Evolutionary conservation across 129 eudicot genomes (phyloP).

Genomic region (Smallanthus sonchifolius): DNA sequence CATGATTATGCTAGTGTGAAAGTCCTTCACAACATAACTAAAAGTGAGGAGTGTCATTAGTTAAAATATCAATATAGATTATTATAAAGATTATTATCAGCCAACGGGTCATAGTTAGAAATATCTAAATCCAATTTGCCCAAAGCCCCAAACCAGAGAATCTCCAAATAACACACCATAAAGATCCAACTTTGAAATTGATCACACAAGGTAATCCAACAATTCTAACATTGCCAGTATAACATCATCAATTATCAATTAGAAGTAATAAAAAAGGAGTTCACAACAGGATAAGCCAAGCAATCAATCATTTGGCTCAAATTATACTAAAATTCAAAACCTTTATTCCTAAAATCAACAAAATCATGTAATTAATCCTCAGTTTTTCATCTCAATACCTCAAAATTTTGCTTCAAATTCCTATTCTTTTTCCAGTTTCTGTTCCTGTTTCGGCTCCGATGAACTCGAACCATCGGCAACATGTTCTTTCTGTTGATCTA

Average conservation of each 20-base stretch:
- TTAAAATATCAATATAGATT: too few relatives aligned
- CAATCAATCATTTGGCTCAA: conserved; percentile 31
- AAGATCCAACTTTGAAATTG: background rate
- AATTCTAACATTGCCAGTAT: background rate
- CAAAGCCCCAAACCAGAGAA: background rate
- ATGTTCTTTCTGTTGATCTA: conserved; percentile 13
- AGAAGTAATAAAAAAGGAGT: background rate
- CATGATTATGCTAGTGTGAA: too few relatives aligned
- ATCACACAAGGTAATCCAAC: background rate
- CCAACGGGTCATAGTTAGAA: too few relatives aligned
- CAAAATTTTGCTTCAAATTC: conserved; percentile 2
- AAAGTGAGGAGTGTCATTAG: too few relatives aligned
- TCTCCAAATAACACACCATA: background rate
- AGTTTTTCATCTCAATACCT: conserved; percentile 19
- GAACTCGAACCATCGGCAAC: conserved; percentile 9
- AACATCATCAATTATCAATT: background rate
- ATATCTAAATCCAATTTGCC: too few relatives aligned
- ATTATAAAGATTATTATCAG: too few relatives aligned
- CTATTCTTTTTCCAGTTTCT: conserved; percentile 7
- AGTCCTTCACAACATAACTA: too few relatives aligned
- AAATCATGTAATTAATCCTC: conserved; percentile 10
- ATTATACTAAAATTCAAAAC: conserved; percentile 9
- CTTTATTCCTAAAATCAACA: conserved; percentile 21
- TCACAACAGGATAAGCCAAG: conserved; percentile 1
- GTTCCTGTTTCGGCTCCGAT: conserved; percentile 3